Evolutionary conservation across 2,329 filamentous ascomycete species (phyloP).

Genomic region (Talaromyces albobiverticillius): DNA sequence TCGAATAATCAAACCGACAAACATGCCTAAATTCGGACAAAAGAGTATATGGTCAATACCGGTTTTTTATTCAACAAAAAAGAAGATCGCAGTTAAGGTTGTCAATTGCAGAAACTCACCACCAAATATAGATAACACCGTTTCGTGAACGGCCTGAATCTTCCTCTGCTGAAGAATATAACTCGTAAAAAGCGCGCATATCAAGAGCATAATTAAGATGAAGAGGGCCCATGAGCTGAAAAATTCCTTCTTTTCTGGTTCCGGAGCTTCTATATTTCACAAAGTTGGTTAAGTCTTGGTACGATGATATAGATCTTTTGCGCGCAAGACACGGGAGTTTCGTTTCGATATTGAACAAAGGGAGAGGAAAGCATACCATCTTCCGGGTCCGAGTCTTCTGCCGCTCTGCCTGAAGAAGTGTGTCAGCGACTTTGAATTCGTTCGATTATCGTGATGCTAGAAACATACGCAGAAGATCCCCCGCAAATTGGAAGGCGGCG

Average conservation of each 20-base stretch:
- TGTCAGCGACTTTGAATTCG: slow-evolving; percentile 18
- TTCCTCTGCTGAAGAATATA: slow-evolving; percentile 96
- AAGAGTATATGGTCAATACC: too few relatives aligned
- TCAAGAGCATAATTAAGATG: slow-evolving; percentile 91
- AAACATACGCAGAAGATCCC: slow-evolving; percentile 36
- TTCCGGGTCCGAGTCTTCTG: slow-evolving; percentile 37
- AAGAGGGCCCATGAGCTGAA: slow-evolving; percentile 96
- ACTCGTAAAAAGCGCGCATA: slow-evolving; percentile 91
- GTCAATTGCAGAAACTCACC: too few relatives aligned
- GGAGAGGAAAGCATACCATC: slow-evolving; percentile 31
- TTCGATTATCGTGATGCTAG: neutral
- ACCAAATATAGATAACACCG: slow-evolving; percentile 95
- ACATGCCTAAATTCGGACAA: slow-evolving; percentile 66
- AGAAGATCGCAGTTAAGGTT: neutral
- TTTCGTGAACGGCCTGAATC: slow-evolving; percentile 96
- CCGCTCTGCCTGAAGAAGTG: slow-evolving; percentile 29
- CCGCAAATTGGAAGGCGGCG: slow-evolving; percentile 32
- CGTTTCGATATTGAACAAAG: too few relatives aligned
- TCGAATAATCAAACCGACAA: slow-evolving; percentile 83
- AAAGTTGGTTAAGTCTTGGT: neutral
- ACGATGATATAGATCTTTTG: neutral
- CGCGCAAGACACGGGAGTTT: neutral
- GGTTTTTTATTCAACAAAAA: too few relatives aligned
- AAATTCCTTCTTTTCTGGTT: slow-evolving; percentile 88
- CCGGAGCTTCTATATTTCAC: slow-evolving; percentile 55